Base-by-base conservation (phyloP, 805 yeast genomes). In the Jamesozyma lodderae region DNA sequence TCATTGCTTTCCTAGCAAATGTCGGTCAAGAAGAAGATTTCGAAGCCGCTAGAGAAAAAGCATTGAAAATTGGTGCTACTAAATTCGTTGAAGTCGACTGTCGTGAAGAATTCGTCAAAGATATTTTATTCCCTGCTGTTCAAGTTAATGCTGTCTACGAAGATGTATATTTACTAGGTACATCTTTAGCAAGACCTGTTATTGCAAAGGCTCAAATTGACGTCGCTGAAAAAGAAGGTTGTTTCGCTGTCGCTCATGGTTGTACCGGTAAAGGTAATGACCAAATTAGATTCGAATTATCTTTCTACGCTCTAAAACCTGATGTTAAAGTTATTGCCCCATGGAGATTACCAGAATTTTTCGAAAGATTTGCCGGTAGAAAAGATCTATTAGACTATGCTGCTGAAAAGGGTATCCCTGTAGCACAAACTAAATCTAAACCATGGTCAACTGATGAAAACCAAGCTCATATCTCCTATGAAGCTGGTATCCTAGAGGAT, bases 361-460 rank as follows among this genome's bases (percentile, higher is more conserved):
- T 87, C 69, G 79, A 86, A 66, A 78, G 94, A 70, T 92, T 92
- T 62, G 96, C 95, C 29, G 99, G 99, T 57, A 88, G 99, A 77
- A 84, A 85, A 56, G 99, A 87, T 62, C 72, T 92, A 60, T 75
- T 92, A 57, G 95, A 83, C 32, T 92, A 92, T 63, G 95, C 99
- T 47, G 92, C 83, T 40, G 75, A 75, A 53, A 92, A 92, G 75
- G 77, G 74, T 54, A 92, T 92, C 52, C 95, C 94, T 47, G 99
- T 92, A 42, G 72, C 94, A 35, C 99, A 92, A 72, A 92, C 99
- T 51, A 87, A 87, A 67, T 86, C 97, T 49, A 92, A 92, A 73
- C 99, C 99, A 53, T 92, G 99, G 99, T 88, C 97, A 26, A 92
- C 98, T 41, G 99, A 92, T 64, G 99, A 92, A 72, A 92, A 92